These are phyloP conservation scores for Labyrinthula sp. DNA, from an alignment of 352 stramenopile species.

Conservation along the genomic window DNA sequence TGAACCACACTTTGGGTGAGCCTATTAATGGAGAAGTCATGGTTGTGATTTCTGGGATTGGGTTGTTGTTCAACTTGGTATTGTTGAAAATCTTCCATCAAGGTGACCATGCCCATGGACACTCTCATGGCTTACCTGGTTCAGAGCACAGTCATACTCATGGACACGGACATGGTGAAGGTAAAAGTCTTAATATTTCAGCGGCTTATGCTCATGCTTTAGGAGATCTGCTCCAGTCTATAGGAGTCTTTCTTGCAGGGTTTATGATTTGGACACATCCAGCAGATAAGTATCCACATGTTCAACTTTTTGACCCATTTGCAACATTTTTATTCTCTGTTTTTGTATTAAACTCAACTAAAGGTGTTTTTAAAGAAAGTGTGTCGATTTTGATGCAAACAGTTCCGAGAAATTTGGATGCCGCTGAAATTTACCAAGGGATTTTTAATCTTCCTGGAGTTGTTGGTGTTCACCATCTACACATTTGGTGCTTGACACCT, in stretches of 20 bases:
- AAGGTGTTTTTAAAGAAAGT: slow-evolving; percentile 63
- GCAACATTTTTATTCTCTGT: slow-evolving; percentile 88
- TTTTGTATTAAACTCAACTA: slow-evolving; percentile 71
- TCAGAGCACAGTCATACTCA: slow-evolving; percentile 29
- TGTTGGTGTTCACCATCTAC: slow-evolving; percentile 77
- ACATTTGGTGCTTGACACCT: slow-evolving; percentile 87
- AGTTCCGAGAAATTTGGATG: slow-evolving; percentile 65
- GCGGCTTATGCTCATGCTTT: slow-evolving; percentile 89
- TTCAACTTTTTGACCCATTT: slow-evolving; percentile 86
- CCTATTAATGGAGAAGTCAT: slow-evolving; percentile 73
- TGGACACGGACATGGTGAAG: slow-evolving; percentile 36
- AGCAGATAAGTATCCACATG: slow-evolving; percentile 42
- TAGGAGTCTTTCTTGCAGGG: slow-evolving; percentile 79
- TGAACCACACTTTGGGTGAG: slow-evolving; percentile 42
- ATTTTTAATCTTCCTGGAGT: slow-evolving; percentile 57
- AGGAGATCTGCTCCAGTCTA: slow-evolving; percentile 83
- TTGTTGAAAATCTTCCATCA: slow-evolving; percentile 44
- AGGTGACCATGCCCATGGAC: slow-evolving; percentile 21
- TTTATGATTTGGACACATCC: slow-evolving; percentile 80
- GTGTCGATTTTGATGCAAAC: slow-evolving; percentile 83
- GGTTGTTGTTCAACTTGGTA: slow-evolving; percentile 80
- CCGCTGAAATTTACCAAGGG: slow-evolving; percentile 52
- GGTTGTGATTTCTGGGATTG: slow-evolving; percentile 77
- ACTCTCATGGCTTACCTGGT: slow-evolving; percentile 29
- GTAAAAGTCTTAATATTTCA: slow-evolving; percentile 60